Percentiles rank a stretch among this genome's conserved stretches.
Conservation (phyloP, 1,284 basidiomycete species). For the Tetrapyrgos nigripes region DNA sequence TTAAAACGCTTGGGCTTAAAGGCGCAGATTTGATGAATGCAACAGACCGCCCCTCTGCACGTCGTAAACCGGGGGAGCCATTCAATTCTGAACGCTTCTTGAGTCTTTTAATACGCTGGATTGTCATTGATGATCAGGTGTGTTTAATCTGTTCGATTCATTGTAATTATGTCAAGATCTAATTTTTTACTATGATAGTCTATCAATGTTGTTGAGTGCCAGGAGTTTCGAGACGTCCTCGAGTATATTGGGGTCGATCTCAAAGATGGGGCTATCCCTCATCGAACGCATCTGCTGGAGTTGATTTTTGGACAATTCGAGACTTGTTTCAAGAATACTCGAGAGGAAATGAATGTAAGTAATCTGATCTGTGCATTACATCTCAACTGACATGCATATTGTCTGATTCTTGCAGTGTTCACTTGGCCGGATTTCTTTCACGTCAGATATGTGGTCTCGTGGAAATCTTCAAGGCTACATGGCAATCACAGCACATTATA, state of each 20-base stretch:
- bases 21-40: background rate
- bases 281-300: constrained; percentile 23
- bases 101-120: background rate
- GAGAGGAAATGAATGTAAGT: constrained; percentile 25
- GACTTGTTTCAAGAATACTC: constrained; percentile 20
- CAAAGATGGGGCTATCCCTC: constrained; percentile 16
- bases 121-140: constrained; percentile 18
- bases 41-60: background rate
- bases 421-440: constrained; percentile 30
- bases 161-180: background rate
- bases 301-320: constrained; percentile 25
- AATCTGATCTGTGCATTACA: background rate
- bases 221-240: constrained; percentile 34
- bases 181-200: constrained; percentile 22
- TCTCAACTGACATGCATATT: background rate
- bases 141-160: background rate
- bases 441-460: constrained; percentile 34
- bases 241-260: constrained; percentile 26
- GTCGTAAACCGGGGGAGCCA: background rate
- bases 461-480: constrained; percentile 25
- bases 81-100: constrained; percentile 8
- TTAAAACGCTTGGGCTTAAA: background rate
- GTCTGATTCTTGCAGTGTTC: constrained; percentile 22
- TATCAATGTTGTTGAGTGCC: constrained; percentile 33
- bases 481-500: constrained; percentile 33